phyloP scores from a whole-genome alignment of 805 yeast species.

The Komagataella ulmi region DNA sequence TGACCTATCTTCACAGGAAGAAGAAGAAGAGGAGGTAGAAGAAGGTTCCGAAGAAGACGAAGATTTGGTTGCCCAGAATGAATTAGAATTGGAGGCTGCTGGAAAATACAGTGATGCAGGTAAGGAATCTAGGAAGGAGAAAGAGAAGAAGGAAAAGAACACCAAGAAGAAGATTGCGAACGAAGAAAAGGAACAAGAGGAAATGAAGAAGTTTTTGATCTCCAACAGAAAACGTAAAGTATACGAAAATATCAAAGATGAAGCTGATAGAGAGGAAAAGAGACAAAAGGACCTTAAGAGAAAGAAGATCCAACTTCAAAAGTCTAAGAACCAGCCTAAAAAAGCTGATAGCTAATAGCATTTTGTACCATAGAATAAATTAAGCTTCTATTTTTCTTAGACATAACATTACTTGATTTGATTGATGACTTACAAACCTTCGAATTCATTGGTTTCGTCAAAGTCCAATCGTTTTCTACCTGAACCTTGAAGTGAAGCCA shows the following conservation, averaged over 20 bases:
- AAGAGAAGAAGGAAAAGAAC: slow-evolving; percentile 23
- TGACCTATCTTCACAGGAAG: slow-evolving; percentile 29
- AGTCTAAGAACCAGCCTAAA: slow-evolving; percentile 36
- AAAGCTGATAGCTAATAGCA: background rate
- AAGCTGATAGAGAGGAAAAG: slow-evolving; percentile 69
- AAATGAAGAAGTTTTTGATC: slow-evolving; percentile 94
- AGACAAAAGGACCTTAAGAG: slow-evolving; percentile 55
- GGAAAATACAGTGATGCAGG: slow-evolving; percentile 65
- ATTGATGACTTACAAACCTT: background rate
- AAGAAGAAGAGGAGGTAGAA: slow-evolving; percentile 33
- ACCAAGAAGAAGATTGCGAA: slow-evolving; percentile 29
- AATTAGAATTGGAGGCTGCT: slow-evolving; percentile 80
- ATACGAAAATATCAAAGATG: slow-evolving; percentile 91
- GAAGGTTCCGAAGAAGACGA: slow-evolving; percentile 41
- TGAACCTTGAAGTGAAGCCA: slow-evolving; percentile 50
- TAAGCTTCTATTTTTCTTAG: background rate
- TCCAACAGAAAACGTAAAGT: slow-evolving; percentile 88
- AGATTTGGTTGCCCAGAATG: slow-evolving; percentile 56
- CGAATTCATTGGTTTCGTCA: slow-evolving; percentile 40
- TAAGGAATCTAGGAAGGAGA: slow-evolving; percentile 14
- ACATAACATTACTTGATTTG: background rate
- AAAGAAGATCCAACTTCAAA: slow-evolving; percentile 59
- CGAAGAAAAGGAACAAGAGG: slow-evolving; percentile 70
- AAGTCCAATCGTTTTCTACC: slow-evolving; percentile 64
- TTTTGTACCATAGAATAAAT: background rate